These are phyloP conservation scores for Chlamydomonas sp. DNA, from an alignment of 139 green algal species.

Conservation along the genomic window DNA sequence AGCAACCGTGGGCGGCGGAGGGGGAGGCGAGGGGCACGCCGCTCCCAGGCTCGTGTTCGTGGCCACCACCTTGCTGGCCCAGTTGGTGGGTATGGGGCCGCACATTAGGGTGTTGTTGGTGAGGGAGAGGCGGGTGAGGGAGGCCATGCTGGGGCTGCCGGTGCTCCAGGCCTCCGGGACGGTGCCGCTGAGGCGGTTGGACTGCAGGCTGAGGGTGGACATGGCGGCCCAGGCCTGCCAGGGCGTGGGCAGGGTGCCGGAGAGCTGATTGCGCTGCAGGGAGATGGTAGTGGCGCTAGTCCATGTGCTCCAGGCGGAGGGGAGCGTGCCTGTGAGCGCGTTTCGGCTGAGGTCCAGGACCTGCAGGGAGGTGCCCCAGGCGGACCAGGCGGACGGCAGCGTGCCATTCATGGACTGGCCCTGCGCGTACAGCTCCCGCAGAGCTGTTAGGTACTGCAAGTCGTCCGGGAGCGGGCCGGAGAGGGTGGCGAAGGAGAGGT, in stretches of 20 bases:
- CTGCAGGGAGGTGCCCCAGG: not conserved
- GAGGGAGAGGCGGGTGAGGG: not conserved
- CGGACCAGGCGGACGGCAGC: not conserved
- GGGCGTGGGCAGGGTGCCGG: not conserved
- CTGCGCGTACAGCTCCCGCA: not conserved
- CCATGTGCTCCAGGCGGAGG: not conserved
- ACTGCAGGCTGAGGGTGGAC: not conserved
- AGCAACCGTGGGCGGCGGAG: not conserved
- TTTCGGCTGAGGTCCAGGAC: slow-evolving; percentile 29
- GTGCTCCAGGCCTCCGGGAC: not conserved
- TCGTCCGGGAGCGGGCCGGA: not conserved
- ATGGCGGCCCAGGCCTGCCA: not conserved
- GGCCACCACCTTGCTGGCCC: not conserved
- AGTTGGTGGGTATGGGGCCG: not conserved
- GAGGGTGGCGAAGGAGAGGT: not conserved
- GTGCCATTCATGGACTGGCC: not conserved
- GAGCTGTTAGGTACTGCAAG: not conserved
- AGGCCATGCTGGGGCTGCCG: not conserved
- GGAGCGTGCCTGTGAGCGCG: slow-evolving; percentile 29
- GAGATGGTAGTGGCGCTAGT: not conserved
- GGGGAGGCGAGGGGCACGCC: not conserved
- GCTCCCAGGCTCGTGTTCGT: not conserved
- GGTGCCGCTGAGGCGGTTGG: not conserved
- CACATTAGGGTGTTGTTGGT: not conserved
- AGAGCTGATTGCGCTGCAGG: not conserved